Conservation (phyloP, 768 basidiomycete genomes). For the Polyporus arcularius region DNA sequence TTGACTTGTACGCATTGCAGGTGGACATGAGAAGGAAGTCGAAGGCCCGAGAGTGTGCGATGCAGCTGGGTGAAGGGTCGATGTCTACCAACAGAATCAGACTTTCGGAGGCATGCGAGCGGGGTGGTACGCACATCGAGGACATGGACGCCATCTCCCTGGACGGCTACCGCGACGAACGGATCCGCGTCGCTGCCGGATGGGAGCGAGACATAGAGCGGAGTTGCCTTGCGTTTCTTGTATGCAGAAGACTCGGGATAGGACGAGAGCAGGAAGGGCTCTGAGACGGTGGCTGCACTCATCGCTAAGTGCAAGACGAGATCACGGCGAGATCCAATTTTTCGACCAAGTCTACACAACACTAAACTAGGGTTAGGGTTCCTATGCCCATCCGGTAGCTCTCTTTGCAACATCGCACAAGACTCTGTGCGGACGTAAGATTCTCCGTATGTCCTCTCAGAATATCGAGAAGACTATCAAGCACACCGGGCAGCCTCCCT, state of each 20-base stretch:
- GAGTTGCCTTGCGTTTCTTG: conserved; percentile 14
- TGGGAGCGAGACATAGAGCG: conserved; percentile 12
- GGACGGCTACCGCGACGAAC: conserved; percentile 66
- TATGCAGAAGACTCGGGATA: conserved; percentile 29
- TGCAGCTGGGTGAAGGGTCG: conserved; percentile 62
- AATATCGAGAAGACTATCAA: not conserved
- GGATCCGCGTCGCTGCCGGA: conserved; percentile 41
- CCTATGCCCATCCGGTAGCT: conserved; percentile 11
- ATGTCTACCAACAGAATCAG: conserved; percentile 42
- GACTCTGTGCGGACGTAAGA: not conserved
- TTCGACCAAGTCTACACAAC: conserved; percentile 5
- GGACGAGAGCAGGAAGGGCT: conserved; percentile 43
- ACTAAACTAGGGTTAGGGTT: conserved; percentile 19
- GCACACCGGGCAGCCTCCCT: not conserved
- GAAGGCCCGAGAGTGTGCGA: conserved; percentile 75
- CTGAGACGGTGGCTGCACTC: conserved; percentile 36
- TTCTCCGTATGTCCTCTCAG: conserved; percentile 3
- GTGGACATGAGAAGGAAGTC: conserved; percentile 59
- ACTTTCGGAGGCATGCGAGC: not conserved
- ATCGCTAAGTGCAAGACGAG: conserved; percentile 20
- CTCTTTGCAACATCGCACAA: conserved; percentile 15
- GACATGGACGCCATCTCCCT: conserved; percentile 75
- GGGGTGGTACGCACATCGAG: conserved; percentile 54
- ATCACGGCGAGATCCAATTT: conserved; percentile 6
- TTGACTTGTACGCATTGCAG: conserved; percentile 44